Evolutionary conservation across 768 basidiomycete species (phyloP).

Genomic region (Trametes cingulata): DNA sequence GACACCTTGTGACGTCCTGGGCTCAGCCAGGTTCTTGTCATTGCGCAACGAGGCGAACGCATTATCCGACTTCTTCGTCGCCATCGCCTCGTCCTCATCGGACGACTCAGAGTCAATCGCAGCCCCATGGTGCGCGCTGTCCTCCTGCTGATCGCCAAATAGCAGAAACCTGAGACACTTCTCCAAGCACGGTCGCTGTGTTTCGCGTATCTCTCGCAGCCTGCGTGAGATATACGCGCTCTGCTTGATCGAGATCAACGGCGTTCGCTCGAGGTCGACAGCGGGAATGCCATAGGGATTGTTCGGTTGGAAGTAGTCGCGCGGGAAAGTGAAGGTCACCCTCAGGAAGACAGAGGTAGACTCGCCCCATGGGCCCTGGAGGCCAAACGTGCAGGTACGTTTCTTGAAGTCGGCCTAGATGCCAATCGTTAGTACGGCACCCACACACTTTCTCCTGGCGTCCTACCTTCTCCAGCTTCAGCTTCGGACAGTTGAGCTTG

Average conservation of each 20-base stretch:
- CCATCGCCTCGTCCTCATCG: slow-evolving; percentile 59
- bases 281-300: slow-evolving; percentile 68
- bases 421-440: neutral
- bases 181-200: slow-evolving; percentile 81
- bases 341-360: slow-evolving; percentile 82
- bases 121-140: slow-evolving; percentile 34
- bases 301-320: slow-evolving; percentile 66
- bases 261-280: slow-evolving; percentile 82
- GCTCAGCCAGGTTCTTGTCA: slow-evolving; percentile 80
- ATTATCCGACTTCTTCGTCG: slow-evolving; percentile 45
- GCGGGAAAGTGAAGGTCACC: slow-evolving; percentile 86
- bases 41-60: slow-evolving; percentile 57
- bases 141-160: slow-evolving; percentile 58
- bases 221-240: slow-evolving; percentile 79
- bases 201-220: slow-evolving; percentile 69
- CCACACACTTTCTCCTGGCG: neutral
- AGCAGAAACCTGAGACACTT: slow-evolving; percentile 80
- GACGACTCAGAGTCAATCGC: slow-evolving; percentile 61
- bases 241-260: slow-evolving; percentile 74
- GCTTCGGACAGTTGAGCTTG: slow-evolving; percentile 63
- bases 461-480: slow-evolving; percentile 84
- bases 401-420: slow-evolving; percentile 68
- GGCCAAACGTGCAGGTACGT: slow-evolving; percentile 80
- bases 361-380: slow-evolving; percentile 93
- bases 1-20: slow-evolving; percentile 81